These are phyloP conservation scores for Capsicum pubescens DNA, from an alignment of 257 asterid species.

Conservation along the genomic window DNA sequence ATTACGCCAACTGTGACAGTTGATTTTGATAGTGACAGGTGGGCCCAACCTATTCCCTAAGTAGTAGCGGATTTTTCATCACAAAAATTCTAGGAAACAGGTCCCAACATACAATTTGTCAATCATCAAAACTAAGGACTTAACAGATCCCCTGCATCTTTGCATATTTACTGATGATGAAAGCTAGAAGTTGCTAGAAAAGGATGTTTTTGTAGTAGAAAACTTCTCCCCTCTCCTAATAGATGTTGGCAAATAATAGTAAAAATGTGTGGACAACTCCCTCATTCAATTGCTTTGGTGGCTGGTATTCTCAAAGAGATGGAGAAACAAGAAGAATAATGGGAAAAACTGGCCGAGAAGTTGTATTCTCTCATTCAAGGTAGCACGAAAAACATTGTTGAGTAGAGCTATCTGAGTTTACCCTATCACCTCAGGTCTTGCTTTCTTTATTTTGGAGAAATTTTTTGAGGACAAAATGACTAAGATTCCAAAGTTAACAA, in stretches of 20 bases:
- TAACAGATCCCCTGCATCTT: neutral
- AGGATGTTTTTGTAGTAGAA: neutral
- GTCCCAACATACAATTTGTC: no score
- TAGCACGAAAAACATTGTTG: neutral
- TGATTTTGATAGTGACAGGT: no score
- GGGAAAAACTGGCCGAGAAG: slow-evolving; percentile 9
- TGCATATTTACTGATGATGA: neutral
- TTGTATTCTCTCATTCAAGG: neutral
- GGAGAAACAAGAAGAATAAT: neutral
- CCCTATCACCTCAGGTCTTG: slow-evolving; percentile 32
- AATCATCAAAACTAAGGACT: no score
- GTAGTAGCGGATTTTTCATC: no score
- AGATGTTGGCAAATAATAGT: neutral
- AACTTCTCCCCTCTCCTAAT: neutral
- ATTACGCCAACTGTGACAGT: no score
- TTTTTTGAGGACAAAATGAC: slow-evolving; percentile 28
- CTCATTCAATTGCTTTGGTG: slow-evolving; percentile 21
- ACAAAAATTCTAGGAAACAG: no score
- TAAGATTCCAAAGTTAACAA: slow-evolving; percentile 16
- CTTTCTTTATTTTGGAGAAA: slow-evolving; percentile 35
- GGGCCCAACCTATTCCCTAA: no score
- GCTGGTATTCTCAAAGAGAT: slow-evolving; percentile 28
- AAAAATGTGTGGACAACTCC: neutral
- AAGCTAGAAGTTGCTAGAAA: neutral
- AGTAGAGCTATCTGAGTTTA: slow-evolving; percentile 33